Evolutionary conservation across 306 rosid species (phyloP).

Genomic region (Quillaja saponaria): DNA sequence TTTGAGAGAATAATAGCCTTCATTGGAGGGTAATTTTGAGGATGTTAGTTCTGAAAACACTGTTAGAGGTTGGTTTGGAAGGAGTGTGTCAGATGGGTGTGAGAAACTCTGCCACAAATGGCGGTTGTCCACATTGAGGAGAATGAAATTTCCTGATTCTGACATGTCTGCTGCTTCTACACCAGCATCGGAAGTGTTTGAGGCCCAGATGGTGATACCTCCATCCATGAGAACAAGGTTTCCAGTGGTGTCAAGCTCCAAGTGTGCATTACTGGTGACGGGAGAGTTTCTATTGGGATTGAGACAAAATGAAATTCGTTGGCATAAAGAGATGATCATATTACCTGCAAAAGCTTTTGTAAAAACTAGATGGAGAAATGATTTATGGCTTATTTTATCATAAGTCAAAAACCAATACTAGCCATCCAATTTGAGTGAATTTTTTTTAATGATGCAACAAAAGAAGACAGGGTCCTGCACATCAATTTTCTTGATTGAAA

Average conservation of each 20-base stretch:
- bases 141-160: constrained; percentile 85
- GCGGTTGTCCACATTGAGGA: constrained; percentile 40
- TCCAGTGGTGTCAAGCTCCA: constrained; percentile 80
- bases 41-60: constrained; percentile 72
- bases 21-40: constrained; percentile 63
- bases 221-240: constrained; percentile 75
- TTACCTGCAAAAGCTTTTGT: constrained; percentile 58
- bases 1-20: constrained; percentile 82
- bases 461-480: background rate
- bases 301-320: constrained; percentile 55
- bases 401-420: constrained; percentile 37
- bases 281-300: constrained; percentile 70
- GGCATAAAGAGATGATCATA: constrained; percentile 34
- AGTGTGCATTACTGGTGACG: constrained; percentile 57
- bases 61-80: constrained; percentile 83
- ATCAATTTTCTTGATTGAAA: background rate
- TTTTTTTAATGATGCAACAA: constrained; percentile 15
- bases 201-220: constrained; percentile 56
- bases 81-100: constrained; percentile 86
- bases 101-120: constrained; percentile 89
- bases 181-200: constrained; percentile 66
- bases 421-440: constrained; percentile 32
- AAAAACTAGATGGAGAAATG: constrained; percentile 51
- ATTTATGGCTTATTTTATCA: constrained; percentile 21
- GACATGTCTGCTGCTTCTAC: constrained; percentile 57